Base-by-base conservation (phyloP, 352 stramenopile genomes). In the Globisporangium acanthophoron region DNA sequence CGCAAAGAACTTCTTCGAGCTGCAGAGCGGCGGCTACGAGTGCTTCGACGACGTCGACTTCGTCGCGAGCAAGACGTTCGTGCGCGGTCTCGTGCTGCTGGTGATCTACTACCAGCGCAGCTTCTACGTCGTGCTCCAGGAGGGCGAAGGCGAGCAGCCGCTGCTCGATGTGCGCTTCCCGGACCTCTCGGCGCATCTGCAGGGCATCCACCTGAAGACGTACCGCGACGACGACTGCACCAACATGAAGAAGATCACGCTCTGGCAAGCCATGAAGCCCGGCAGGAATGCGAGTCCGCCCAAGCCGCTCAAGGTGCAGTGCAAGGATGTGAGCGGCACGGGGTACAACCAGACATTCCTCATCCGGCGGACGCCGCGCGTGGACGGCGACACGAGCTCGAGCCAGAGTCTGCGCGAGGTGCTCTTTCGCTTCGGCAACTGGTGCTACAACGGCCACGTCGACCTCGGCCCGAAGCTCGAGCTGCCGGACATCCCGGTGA, bases 81-180 rank as follows among this genome's bases (percentile, higher is more conserved):
- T 93, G 24, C 80, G 82, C 54, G 84, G 86, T 0, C 75, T 95
- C 46, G 73, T 95, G 52, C 70, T 94, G 31, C 59, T 92, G 12
- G 77, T 92, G 16, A 89, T 94, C 37, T 96, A 91, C 67, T 96
- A 87, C 62, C 73, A 81, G 61, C 79, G 88, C 20, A 95, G 78
- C 53, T 97, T 98, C 56, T 98, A 96, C 70, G 68, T 96, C 33
- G 88, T 96, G 41, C 71, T 98, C 13, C 78, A 97, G 50, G 85
- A 96, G 35, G 87, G 87, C 21, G 78, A 88, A 15, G 89, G 88
- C 35, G 89, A 98, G 62, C 90, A 98, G 62, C 91, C 93, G 46
- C 72, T 98, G 20, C 74, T 98, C 1, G 92, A 98, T 71, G 88
- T 98, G 20, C 88, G 90, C 52, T 98, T 98, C 66, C 90, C 92